Evolutionary conservation across 352 stramenopile species (phyloP), one percentile per base, ranked within the genome.

Genomic region (Thraustotheca clavata): DNA sequence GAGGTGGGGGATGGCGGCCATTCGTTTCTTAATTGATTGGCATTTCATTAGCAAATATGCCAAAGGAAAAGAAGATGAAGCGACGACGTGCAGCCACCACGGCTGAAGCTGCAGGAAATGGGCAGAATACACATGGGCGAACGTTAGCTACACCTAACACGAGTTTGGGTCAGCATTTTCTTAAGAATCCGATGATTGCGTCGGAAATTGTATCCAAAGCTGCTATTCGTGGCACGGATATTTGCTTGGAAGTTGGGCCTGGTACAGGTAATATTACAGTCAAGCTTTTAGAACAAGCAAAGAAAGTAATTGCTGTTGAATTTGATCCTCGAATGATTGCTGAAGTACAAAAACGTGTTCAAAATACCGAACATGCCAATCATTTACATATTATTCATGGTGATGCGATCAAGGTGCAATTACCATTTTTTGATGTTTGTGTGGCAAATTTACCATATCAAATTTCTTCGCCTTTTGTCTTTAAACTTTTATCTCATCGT

Each of bases 191-290:
- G 40, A 97, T 96, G 69, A 97, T 99, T 50, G 95, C 98, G 46
- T 89, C 81, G 36, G 82, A 90, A 61, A 99, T 99, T 63, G 95
- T 99, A 54, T 84, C 94, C 62, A 98, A 98, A 68, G 88, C 96
- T 8, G 92, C 79, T 12, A 93, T 99, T 52, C 95, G 96, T 69
- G 75, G 88, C 69, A 98, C 94, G 9, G 96, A 99, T 74, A 89
- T 96, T 20, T 96, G 97, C 62, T 86, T 99, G 38, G 96, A 99
- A 75, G 94, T 99, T 68, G 92, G 94, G 34, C 96, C 95, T 0
- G 96, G 96, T 72, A 99, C 96, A 1, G 97, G 97, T 73, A 99
- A 99, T 87, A 83, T 99, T 76, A 99, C 97, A n/a, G 79, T 99
- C 59, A 97, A 98, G 71, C 79, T 99, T 20, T 75, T 99, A 35